Evolutionary conservation across 345 rosid genomes (phyloP), one percentile per base, ranked within the genome.

Genomic region (Boechera stricta): DNA sequence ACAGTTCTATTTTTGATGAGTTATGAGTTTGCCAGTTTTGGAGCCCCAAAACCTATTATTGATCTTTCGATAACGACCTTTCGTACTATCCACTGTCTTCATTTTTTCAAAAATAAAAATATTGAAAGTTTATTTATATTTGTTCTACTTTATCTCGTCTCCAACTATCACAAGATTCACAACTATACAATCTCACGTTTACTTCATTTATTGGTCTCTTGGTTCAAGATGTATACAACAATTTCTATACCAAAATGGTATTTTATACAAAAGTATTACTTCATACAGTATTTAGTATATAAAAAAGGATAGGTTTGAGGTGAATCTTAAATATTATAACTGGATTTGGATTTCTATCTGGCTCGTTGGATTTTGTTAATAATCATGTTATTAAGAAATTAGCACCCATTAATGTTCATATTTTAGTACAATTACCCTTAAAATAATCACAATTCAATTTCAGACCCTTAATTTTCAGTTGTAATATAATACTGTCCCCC

Each of bases 31-130:
- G 74, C 78, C 82, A 73, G 78, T 72, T 72, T 59, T 60, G 63
- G 81, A 72, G 73, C 77, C 81, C 80, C 75, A 70, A 70, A 77
- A 65, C 80, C 75, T 77, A 77, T 77, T 77, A 77, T 70, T 77
- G 80, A 63, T 77, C 61, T 57, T 8, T 48, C 6, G 81, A 77
- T 77, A 47, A 71, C 81, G 81, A 77, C 81, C 76, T 77, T 47
- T 71, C 81, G 72, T 57, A 64, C 81, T 48, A 28, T 77, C 72
- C 72, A 77, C 76, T 47, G 35, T 71, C 54, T 77, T 47, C 51
- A 42, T 5, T 42, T 72, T 72, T 18, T 11, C 7, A 9, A 5
- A 33, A 35, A 57, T 57, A 1, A 57, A 18, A 26, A 39, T 39
- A 28, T 28, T 33, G 7, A 21, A 21, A n/a, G 13, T 9, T 15